These are phyloP conservation scores for Phaeotremella fagi DNA, from an alignment of 768 basidiomycete species.

Conservation along the genomic window DNA sequence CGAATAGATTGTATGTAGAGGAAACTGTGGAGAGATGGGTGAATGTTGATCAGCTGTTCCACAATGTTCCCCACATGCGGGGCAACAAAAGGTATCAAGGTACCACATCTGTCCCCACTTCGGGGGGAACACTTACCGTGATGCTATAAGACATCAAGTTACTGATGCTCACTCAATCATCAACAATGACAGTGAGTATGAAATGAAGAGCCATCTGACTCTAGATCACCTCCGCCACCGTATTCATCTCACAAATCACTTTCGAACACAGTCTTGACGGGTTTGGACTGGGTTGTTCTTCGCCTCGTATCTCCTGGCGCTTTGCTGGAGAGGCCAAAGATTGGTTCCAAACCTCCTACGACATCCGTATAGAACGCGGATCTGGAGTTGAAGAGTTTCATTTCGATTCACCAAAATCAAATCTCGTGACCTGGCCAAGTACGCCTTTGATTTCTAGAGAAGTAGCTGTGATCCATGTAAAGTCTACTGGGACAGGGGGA, in stretches of 20 bases:
- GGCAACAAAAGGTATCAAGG: too few relatives aligned
- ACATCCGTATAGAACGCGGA: conserved; percentile 12
- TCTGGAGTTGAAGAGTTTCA: conserved; percentile 5
- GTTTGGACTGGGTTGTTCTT: conserved; percentile 18
- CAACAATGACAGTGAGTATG: too few relatives aligned
- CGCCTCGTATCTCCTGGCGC: conserved; percentile 41
- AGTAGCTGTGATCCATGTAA: conserved; percentile 17
- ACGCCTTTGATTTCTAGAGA: conserved; percentile 19
- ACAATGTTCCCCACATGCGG: too few relatives aligned
- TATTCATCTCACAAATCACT: not conserved
- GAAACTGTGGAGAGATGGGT: too few relatives aligned
- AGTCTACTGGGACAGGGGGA: conserved; percentile 12
- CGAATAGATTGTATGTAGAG: too few relatives aligned
- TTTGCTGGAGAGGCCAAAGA: conserved; percentile 17
- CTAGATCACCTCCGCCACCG: not conserved
- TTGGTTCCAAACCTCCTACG: conserved; percentile 21
- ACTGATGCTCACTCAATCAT: too few relatives aligned
- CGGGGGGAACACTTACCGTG: too few relatives aligned
- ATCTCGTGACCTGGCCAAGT: conserved; percentile 31
- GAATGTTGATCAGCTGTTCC: too few relatives aligned
- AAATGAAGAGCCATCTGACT: not conserved
- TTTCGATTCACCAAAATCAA: conserved; percentile 13
- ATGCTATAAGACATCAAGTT: too few relatives aligned
- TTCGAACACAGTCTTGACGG: too few relatives aligned
- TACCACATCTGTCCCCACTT: too few relatives aligned